A percentile compares a stretch with the other conserved stretches of the same genome.
Evolutionary conservation across 2,329 filamentous ascomycete genomes (phyloP).

Genomic region (Davidsoniella neocaledoniae): DNA sequence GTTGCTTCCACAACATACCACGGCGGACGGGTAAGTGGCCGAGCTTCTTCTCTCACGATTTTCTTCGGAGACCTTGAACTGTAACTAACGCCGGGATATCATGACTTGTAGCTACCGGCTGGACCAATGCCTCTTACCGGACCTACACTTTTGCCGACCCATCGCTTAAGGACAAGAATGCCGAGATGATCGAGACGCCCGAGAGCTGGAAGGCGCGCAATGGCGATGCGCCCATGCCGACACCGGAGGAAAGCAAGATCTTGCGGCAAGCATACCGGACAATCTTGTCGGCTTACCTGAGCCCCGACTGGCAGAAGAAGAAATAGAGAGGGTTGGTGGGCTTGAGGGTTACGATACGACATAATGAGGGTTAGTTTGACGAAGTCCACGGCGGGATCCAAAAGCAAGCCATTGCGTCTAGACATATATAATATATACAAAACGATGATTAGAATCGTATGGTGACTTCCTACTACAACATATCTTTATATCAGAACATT

Average conservation of each 20-base stretch:
- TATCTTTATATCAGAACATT: no score
- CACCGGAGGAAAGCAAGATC: conserved; percentile 29
- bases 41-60: not conserved
- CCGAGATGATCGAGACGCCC: conserved; percentile 30
- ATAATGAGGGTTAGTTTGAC: not conserved
- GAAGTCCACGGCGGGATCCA: no score
- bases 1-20: conserved; percentile 54
- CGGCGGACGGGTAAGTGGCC: conserved; percentile 23
- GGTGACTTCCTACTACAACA: no score
- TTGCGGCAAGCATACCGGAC: conserved; percentile 24
- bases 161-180: conserved; percentile 30
- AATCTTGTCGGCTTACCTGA: conserved; percentile 22
- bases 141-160: conserved; percentile 46
- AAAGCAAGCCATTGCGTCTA: no score
- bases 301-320: conserved; percentile 3
- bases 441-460: no score
- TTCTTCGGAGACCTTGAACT: not conserved
- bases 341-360: not conserved
- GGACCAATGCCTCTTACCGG: conserved; percentile 57
- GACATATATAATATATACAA: no score
- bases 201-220: conserved; percentile 30
- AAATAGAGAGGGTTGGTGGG: not conserved
- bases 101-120: conserved; percentile 42
- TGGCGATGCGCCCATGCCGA: conserved; percentile 25
- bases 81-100: not conserved